Conservation (phyloP, 495 filamentous ascomycete species). For the Annulohypoxylon bovei region DNA sequence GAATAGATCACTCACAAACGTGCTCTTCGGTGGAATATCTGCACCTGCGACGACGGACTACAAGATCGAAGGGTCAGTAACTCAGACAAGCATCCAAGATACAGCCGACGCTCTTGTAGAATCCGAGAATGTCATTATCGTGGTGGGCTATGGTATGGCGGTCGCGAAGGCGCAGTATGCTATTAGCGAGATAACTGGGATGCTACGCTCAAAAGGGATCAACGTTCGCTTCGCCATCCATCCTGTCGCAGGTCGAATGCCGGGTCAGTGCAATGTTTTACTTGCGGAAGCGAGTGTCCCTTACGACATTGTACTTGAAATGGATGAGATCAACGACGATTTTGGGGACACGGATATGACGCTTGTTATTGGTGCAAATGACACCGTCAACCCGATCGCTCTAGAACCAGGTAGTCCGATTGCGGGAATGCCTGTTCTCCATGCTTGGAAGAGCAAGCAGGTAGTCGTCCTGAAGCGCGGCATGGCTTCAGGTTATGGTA, state of each 20-base stretch:
- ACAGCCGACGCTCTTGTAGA: slow-evolving; percentile 74
- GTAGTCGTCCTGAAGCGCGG: slow-evolving; percentile 87
- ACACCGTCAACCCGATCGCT: slow-evolving; percentile 86
- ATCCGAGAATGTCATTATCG: slow-evolving; percentile 81
- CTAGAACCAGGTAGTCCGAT: slow-evolving; percentile 80
- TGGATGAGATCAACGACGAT: slow-evolving; percentile 93
- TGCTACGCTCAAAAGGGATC: slow-evolving; percentile 73
- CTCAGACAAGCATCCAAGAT: slow-evolving; percentile 77
- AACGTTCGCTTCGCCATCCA: slow-evolving; percentile 89
- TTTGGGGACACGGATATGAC: slow-evolving; percentile 84
- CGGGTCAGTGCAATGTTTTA: slow-evolving; percentile 85
- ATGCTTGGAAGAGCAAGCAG: slow-evolving; percentile 91
- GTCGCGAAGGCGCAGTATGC: slow-evolving; percentile 89
- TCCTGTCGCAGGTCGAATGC: slow-evolving; percentile 85
- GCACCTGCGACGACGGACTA: slow-evolving; percentile 67
- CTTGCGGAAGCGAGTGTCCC: slow-evolving; percentile 83
- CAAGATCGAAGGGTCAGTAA: slow-evolving; percentile 78
- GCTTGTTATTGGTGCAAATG: slow-evolving; percentile 85
- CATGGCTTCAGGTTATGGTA: slow-evolving; percentile 82
- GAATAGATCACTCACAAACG: slow-evolving; percentile 83
- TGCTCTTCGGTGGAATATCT: slow-evolving; percentile 81
- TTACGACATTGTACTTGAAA: slow-evolving; percentile 86
- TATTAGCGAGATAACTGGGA: slow-evolving; percentile 77
- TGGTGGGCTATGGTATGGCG: slow-evolving; percentile 88
- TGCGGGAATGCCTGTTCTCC: slow-evolving; percentile 85